Base-by-base conservation (phyloP, 345 rosid genomes). In the Eucalyptus grandis region DNA sequence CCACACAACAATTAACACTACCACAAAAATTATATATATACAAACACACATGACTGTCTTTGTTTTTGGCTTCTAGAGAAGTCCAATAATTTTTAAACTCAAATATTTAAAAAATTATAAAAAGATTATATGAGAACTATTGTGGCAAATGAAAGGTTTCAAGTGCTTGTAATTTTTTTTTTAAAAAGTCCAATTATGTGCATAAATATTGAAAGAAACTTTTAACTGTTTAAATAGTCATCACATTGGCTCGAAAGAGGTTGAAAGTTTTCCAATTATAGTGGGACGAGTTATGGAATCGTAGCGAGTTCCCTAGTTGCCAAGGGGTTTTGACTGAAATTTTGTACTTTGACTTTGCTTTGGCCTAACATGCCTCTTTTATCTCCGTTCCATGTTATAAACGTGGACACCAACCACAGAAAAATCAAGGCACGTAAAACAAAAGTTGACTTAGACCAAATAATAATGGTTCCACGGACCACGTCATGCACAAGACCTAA, bases 21-120 rank as follows among this genome's bases (percentile, higher is more conserved):
- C 9, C 9, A 44, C 2, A 44, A 7, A 44, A 7, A 44, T 44
- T 2, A 13, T n/a, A n/a, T n/a, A n/a, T n/a, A n/a, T n/a, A n/a
- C n/a, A n/a, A n/a, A n/a, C 1, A 49, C 5, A 49, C 0, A n/a
- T n/a, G n/a, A n/a, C n/a, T n/a, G 3, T 67, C 40, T 15, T 31
- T n/a, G 21, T 16, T 4, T 65, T 31, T 50, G 40, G 80, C 43
- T 15, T 15, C 22, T 9, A 31, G 34, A 15, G 10, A 31, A 37
- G 31, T 16, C 10, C 17, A 50, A 16, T n/a, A 31, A 67, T 67
- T 31, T 31, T 54, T 50, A 7, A 31, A 65, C 9, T 65, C 77
- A 8, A 30, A n/a, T 65, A n/a, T 30, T 30, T n/a, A 0, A 62
- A 62, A 62, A n/a, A 15, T 6, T n/a, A 14, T 30, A 14, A 6